Conservation (phyloP, 2,329 filamentous ascomycete genomes). For the Aspergillus quadricinctus region DNA sequence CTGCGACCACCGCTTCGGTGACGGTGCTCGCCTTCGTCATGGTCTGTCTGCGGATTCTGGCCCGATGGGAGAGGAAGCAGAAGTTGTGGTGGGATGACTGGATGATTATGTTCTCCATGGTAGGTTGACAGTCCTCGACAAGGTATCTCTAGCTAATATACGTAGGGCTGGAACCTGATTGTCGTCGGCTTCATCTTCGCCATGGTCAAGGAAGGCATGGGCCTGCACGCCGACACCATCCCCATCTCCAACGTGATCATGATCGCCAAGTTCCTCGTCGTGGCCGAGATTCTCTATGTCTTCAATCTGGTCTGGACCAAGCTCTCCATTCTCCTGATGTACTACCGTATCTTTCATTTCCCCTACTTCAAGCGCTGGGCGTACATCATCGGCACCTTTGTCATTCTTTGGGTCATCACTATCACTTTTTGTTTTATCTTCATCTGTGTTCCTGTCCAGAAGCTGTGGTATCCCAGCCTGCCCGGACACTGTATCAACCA, state of each 20-base stretch:
- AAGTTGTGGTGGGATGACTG: slow-evolving; percentile 51
- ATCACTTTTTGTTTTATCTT: slow-evolving; percentile 27
- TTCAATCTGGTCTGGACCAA: slow-evolving; percentile 29
- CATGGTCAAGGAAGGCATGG: slow-evolving; percentile 47
- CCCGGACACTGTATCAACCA: slow-evolving; percentile 26
- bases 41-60: slow-evolving; percentile 40
- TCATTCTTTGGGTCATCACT: slow-evolving; percentile 23
- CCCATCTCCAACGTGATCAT: slow-evolving; percentile 30
- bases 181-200: slow-evolving; percentile 48
- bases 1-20: slow-evolving; percentile 39
- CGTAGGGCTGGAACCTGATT: slow-evolving; percentile 21
- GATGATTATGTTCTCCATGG: slow-evolving; percentile 48
- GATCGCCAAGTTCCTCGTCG: slow-evolving; percentile 30
- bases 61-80: slow-evolving; percentile 42
- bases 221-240: slow-evolving; percentile 43
- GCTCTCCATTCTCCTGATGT: slow-evolving; percentile 23
- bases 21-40: slow-evolving; percentile 39
- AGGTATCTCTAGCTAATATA: background rate
- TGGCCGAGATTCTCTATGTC: slow-evolving; percentile 39
- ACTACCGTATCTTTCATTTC: slow-evolving; percentile 27
- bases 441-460: slow-evolving; percentile 26
- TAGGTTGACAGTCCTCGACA: slow-evolving; percentile 18
- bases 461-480: slow-evolving; percentile 23
- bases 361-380: slow-evolving; percentile 26
- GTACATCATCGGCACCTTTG: slow-evolving; percentile 21